Evolutionary conservation across 306 rosid genomes (phyloP).

Genomic region (Cucumis cinereus): DNA sequence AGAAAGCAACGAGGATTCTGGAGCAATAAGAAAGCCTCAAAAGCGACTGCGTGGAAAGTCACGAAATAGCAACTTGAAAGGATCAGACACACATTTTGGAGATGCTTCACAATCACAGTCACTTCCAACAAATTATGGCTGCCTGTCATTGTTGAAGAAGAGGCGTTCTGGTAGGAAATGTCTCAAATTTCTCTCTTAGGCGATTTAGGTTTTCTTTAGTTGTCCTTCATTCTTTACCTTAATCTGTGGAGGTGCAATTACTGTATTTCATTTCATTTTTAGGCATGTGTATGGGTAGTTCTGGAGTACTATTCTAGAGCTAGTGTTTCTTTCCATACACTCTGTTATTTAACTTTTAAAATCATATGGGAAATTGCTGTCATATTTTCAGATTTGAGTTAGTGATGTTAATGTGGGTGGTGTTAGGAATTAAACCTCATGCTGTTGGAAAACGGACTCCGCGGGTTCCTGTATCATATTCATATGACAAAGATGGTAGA

Average conservation of each 20-base stretch:
- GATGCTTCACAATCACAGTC: conserved; percentile 51
- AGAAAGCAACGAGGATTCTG: conserved; percentile 53
- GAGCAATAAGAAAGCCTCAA: conserved; percentile 38
- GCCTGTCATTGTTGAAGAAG: conserved; percentile 72
- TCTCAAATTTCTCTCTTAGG: conserved; percentile 5
- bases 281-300: not conserved
- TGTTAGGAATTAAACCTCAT: conserved; percentile 70
- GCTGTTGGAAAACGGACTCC: conserved; percentile 95
- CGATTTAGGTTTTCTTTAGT: not conserved
- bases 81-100: conserved; percentile 39
- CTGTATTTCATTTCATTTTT: not conserved
- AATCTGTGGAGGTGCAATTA: not conserved
- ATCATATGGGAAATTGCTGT: not conserved
- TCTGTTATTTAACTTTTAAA: not conserved
- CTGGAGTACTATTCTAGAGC: not conserved
- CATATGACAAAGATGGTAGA: conserved; percentile 46
- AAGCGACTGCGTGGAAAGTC: conserved; percentile 46
- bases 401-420: conserved; percentile 7
- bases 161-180: conserved; percentile 60
- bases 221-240: not conserved
- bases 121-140: conserved; percentile 53
- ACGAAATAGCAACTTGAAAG: conserved; percentile 31
- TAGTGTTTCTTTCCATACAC: not conserved
- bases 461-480: conserved; percentile 62
- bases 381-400: not conserved